Percentiles rank a stretch among this genome's conserved stretches.
Conservation (phyloP, 2,329 filamentous ascomycete genomes). For the Talaromyces sp. region DNA sequence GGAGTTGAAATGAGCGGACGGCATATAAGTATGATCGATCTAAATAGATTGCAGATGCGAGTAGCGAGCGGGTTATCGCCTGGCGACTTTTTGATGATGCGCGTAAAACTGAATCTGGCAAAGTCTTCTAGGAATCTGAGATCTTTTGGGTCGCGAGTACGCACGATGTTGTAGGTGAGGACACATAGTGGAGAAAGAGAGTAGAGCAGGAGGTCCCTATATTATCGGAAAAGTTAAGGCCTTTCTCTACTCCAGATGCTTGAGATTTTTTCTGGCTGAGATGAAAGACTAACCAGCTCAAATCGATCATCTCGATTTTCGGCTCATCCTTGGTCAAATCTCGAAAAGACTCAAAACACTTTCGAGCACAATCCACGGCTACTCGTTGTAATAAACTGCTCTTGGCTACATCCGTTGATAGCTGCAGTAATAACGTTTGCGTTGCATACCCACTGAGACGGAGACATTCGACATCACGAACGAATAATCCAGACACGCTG, state of each 20-base stretch:
- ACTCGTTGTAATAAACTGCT: neutral
- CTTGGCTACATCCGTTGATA: constrained; percentile 2
- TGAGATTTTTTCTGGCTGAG: too few species aligned
- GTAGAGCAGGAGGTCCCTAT: constrained; percentile 9
- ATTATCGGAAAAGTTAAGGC: neutral
- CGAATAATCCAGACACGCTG: neutral
- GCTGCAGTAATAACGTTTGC: neutral
- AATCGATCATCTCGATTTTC: neutral
- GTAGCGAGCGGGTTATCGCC: constrained; percentile 7
- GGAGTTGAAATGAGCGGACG: neutral
- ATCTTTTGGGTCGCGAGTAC: neutral
- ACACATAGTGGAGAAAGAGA: constrained; percentile 9
- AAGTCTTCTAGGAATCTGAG: neutral
- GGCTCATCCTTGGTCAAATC: neutral
- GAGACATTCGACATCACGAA: neutral
- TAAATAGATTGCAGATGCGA: neutral
- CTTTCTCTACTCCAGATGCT: too few species aligned
- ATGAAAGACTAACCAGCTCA: constrained; percentile 9
- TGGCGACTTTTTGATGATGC: neutral
- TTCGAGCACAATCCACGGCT: constrained; percentile 1
- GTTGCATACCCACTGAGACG: constrained; percentile 5
- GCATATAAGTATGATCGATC: neutral
- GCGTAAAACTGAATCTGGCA: neutral
- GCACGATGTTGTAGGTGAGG: constrained; percentile 1
- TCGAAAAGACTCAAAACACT: neutral